These are phyloP conservation scores for Termitomyces bulborhizus DNA, from an alignment of 768 basidiomycete genomes.

Conservation along the genomic window DNA sequence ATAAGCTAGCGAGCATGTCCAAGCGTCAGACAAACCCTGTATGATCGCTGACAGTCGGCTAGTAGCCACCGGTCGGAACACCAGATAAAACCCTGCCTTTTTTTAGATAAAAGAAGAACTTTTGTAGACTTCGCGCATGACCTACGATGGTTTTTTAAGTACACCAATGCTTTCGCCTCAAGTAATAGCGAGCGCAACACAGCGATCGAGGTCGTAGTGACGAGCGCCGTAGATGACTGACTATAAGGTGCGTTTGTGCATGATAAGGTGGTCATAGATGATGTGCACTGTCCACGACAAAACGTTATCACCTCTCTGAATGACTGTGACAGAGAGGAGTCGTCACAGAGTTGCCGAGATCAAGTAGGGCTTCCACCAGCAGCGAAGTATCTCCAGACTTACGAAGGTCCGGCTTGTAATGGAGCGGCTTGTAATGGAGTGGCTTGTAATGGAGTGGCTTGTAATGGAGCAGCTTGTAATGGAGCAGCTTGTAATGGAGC, in stretches of 20 bases:
- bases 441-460: too few species aligned
- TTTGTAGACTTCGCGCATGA: too few species aligned
- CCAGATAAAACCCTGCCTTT: conserved; percentile 22
- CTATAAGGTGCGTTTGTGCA: conserved; percentile 66
- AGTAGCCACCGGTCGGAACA: neutral
- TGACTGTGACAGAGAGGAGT: neutral
- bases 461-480: too few species aligned
- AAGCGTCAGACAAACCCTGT: conserved; percentile 64
- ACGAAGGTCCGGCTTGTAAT: conserved; percentile 54
- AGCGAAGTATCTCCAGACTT: conserved; percentile 55
- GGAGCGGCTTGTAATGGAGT: too few species aligned
- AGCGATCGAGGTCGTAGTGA: conserved; percentile 58
- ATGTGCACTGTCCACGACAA: conserved; percentile 50
- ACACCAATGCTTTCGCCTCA: conserved; percentile 3
- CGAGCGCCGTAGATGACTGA: conserved; percentile 52
- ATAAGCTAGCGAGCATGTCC: conserved; percentile 61
- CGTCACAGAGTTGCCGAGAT: conserved; percentile 21
- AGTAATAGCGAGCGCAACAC: conserved; percentile 38
- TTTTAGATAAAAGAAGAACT: too few species aligned
- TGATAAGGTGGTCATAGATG: conserved; percentile 62
- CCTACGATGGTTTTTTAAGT: neutral
- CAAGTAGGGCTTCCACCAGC: conserved; percentile 49
- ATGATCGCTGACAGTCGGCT: conserved; percentile 71
- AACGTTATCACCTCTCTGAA: neutral
- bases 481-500: too few species aligned